A percentile compares a stretch with the other conserved stretches of the same genome.
Evolutionary conservation across 78 protist species (phyloP).

Genomic region (Emiliania huxleyi): DNA sequence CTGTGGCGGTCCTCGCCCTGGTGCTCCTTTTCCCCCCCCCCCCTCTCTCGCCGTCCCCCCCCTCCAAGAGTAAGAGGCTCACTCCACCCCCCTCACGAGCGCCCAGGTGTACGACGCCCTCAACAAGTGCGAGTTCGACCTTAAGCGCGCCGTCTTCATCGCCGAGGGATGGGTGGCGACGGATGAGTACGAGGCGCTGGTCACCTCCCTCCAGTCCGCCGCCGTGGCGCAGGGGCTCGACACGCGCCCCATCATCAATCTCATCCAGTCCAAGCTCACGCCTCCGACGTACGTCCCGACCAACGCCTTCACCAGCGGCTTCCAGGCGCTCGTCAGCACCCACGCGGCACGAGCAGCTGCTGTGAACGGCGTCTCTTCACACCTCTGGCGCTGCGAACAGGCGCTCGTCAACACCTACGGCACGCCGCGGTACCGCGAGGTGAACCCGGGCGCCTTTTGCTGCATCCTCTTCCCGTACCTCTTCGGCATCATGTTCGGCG

Average conservation of each 20-base stretch:
- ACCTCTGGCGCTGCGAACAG: too few relatives aligned
- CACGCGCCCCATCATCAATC: slow-evolving; percentile 69
- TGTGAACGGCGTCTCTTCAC: too few relatives aligned
- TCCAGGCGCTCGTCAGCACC: slow-evolving; percentile 78
- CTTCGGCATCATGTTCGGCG: slow-evolving; percentile 99
- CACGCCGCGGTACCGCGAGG: slow-evolving; percentile 89
- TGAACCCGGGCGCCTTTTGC: slow-evolving; percentile 86
- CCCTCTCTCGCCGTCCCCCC: too few relatives aligned
- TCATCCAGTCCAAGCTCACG: slow-evolving; percentile 53
- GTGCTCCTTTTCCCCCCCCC: too few relatives aligned
- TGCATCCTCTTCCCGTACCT: slow-evolving; percentile 99
- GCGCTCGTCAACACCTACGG: slow-evolving; percentile 97
- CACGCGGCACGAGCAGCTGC: too few relatives aligned
- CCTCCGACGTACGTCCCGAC: slow-evolving; percentile 94
- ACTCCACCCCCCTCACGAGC: too few relatives aligned
- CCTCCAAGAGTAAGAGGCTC: too few relatives aligned
- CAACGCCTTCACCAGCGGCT: slow-evolving; percentile 72
- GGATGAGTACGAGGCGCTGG: background rate
- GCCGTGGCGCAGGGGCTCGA: background rate
- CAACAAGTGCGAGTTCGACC: slow-evolving; percentile 82
- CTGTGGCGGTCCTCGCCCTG: too few relatives aligned
- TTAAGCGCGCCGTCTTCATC: slow-evolving; percentile 62
- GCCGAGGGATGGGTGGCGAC: slow-evolving; percentile 90
- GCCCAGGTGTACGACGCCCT: too few relatives aligned
- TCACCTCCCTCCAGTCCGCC: slow-evolving; percentile 6